Evolutionary conservation across 2,329 filamentous ascomycete genomes (phyloP), one percentile per base, ranked within the genome.

Genomic region (Geosmithia morbida): DNA sequence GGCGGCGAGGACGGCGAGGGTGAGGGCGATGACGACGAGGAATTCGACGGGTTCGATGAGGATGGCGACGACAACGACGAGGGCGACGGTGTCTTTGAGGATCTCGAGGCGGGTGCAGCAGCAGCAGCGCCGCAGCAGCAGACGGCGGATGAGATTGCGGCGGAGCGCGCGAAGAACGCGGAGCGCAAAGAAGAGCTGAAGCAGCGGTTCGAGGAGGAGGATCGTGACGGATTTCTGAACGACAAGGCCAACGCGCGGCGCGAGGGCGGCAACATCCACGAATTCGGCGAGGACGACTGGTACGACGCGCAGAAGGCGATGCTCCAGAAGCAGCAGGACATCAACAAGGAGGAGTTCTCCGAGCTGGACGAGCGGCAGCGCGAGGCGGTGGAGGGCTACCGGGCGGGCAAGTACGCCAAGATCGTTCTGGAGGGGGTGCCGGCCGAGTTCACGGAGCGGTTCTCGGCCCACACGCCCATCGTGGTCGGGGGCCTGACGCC

Each of bases 201-300:
- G 61, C 71, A 94, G 46, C 81, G 94, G 1, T 98, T 98, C 59
- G 92, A 98, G 59, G 89, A 97, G 63, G 92, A 98, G 70, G 92
- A 98, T 60, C 78, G 87, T n/a, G 92, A 98, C 60, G 92, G 92
- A 0, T 89, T 96, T 61, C 80, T 85, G 57, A 94, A 94, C 58
- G 87, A 92, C 64, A 94, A 94, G 59, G 81, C 85, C 26, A 79
- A 82, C 46, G 84, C 84, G 11, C 76, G 83, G 37, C 72, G 78
- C 52, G 84, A 87, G 53, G 79, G 77, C 29, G 82, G 75, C 33
- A 74, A 74, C 2, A 71, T 79, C 6, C 79, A 90, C 47, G 84
- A 94, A 59, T 97, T 94, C 57, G 92, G 89, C 46, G 92, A 98
- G 64, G 92, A 98, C 60, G 87, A 98, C 48, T 98, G 94, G 94